Evolutionary conservation across 2,329 filamentous ascomycete species (phyloP).

Genomic region (Lasiodiplodia gonubiensis): DNA sequence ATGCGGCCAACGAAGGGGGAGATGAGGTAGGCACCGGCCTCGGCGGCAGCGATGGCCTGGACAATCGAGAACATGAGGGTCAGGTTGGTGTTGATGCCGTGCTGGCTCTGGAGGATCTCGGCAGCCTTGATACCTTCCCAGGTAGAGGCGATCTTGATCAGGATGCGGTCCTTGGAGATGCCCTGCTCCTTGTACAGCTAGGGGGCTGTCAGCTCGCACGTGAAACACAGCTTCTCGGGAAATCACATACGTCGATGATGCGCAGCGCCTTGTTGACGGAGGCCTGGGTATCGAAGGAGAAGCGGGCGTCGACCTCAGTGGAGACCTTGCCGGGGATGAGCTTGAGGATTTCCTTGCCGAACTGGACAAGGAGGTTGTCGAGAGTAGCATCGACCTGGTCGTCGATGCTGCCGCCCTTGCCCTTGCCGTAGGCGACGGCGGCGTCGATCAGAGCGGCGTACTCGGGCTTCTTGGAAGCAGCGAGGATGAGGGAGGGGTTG

Average conservation of each 20-base stretch:
- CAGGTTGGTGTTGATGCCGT: constrained; percentile 97
- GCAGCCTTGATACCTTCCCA: constrained; percentile 99
- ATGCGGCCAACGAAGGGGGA: constrained; percentile 99
- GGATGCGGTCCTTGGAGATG: constrained; percentile 88
- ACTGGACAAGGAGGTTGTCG: constrained; percentile 94
- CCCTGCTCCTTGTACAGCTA: constrained; percentile 94
- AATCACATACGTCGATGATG: constrained; percentile 81
- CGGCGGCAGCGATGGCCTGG: constrained; percentile 94
- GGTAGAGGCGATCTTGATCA: constrained; percentile 99
- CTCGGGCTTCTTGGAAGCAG: constrained; percentile 96
- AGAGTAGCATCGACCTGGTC: constrained; percentile 87
- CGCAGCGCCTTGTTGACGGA: constrained; percentile 95
- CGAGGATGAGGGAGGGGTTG: constrained; percentile 98
- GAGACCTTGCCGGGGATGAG: constrained; percentile 99
- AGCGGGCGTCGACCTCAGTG: constrained; percentile 94
- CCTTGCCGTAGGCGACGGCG: constrained; percentile 86
- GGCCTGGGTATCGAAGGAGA: constrained; percentile 93
- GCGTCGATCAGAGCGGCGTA: constrained; percentile 90
- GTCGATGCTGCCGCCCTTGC: constrained; percentile 69
- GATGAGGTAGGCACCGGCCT: constrained; percentile 96
- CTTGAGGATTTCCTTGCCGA: constrained; percentile 95
- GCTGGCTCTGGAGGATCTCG: constrained; percentile 92
- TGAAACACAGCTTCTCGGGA: background rate
- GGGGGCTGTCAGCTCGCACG: constrained; percentile 36
- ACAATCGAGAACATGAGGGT: constrained; percentile 97